Evolutionary conservation across 495 filamentous ascomycete species (phyloP).

Genomic region (Daldinia grandis): DNA sequence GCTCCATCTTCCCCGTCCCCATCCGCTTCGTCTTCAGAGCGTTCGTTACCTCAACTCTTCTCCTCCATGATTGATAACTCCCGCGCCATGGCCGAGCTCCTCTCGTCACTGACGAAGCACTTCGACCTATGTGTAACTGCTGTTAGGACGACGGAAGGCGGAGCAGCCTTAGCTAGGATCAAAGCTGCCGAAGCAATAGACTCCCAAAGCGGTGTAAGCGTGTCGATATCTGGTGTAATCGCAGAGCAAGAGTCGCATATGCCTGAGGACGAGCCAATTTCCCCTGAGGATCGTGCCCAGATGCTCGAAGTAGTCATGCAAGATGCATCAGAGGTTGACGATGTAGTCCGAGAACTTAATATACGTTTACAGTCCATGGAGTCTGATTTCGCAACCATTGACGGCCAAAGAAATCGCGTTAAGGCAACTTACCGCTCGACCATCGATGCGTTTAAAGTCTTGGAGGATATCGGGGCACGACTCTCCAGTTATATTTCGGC

Average conservation of each 20-base stretch:
- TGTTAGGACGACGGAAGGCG: constrained; percentile 91
- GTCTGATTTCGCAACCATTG: constrained; percentile 63
- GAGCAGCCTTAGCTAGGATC: constrained; percentile 71
- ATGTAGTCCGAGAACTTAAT: constrained; percentile 85
- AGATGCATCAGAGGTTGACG: constrained; percentile 87
- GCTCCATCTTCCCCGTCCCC: constrained; percentile 47
- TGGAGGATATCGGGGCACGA: constrained; percentile 72
- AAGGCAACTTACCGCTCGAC: constrained; percentile 56
- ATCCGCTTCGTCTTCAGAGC: constrained; percentile 51
- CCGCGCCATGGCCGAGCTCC: constrained; percentile 79
- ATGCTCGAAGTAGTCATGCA: constrained; percentile 84
- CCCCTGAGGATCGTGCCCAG: constrained; percentile 76
- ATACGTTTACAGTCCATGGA: constrained; percentile 82
- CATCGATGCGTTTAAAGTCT: constrained; percentile 66
- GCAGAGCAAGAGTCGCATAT: constrained; percentile 66
- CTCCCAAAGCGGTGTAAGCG: constrained; percentile 66
- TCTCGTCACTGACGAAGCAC: constrained; percentile 86
- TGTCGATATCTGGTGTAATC: constrained; percentile 65
- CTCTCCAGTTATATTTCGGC: constrained; percentile 74
- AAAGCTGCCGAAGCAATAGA: constrained; percentile 63
- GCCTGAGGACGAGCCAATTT: constrained; percentile 73
- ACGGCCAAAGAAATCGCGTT: constrained; percentile 65
- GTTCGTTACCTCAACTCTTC: constrained; percentile 72
- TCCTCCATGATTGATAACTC: constrained; percentile 79
- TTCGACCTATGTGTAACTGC: constrained; percentile 95